phyloP scores from a whole-genome alignment of 257 asterid species.

The Forsythia viridissima region DNA sequence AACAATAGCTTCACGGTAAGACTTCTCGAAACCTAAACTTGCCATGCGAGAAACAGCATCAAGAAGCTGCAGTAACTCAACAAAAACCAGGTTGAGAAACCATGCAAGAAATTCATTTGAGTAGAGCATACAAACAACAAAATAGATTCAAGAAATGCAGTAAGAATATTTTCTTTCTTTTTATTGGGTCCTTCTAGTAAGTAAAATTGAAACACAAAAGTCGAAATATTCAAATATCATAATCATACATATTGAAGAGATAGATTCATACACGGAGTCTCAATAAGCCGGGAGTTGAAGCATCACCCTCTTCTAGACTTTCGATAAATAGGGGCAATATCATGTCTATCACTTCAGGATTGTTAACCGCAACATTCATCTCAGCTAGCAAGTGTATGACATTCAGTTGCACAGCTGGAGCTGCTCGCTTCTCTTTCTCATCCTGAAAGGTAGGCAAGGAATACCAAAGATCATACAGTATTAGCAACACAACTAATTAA shows the following conservation, averaged over 20 bases:
- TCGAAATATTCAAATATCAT: not conserved
- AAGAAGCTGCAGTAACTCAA: constrained; percentile 95
- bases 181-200: constrained; percentile 12
- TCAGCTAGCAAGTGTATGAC: constrained; percentile 69
- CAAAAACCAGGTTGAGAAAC: constrained; percentile 54
- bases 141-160: constrained; percentile 10
- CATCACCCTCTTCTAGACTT: constrained; percentile 57
- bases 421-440: constrained; percentile 70
- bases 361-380: constrained; percentile 43
- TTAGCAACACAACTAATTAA: constrained; percentile 7
- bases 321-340: constrained; percentile 55
- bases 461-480: constrained; percentile 17
- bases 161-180: not conserved
- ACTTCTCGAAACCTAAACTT: constrained; percentile 93
- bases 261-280: constrained; percentile 72
- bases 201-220: not conserved
- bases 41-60: constrained; percentile 99
- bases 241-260: constrained; percentile 25
- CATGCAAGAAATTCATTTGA: constrained; percentile 26
- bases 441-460: constrained; percentile 53
- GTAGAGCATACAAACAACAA: not conserved
- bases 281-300: constrained; percentile 49
- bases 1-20: constrained; percentile 97
- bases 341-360: constrained; percentile 59
- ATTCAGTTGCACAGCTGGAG: constrained; percentile 83